These are phyloP conservation scores for Trichoderma atroviride DNA, from an alignment of 2,329 filamentous ascomycete species.

Conservation along the genomic window DNA sequence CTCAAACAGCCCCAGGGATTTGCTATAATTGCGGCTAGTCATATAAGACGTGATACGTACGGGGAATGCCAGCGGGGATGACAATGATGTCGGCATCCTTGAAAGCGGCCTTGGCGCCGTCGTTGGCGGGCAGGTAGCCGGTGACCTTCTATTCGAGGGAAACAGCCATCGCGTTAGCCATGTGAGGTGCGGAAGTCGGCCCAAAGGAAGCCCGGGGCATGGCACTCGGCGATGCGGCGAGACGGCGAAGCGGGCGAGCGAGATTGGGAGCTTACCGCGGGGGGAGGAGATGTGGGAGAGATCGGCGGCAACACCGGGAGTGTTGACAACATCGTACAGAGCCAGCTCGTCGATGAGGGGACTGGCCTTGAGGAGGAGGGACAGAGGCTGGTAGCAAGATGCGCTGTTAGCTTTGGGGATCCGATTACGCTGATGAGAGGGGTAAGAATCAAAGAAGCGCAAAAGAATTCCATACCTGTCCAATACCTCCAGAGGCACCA, in stretches of 20 bases:
- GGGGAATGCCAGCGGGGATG: conserved; percentile 96
- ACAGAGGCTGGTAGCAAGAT: conserved; percentile 70
- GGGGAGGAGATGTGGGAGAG: conserved; percentile 94
- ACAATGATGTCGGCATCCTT: conserved; percentile 94
- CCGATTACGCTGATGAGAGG: neutral
- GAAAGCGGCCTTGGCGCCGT: conserved; percentile 83
- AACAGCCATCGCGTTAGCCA: conserved; percentile 9
- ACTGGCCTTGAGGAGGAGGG: conserved; percentile 90
- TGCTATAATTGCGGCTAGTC: neutral
- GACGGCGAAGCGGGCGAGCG: conserved; percentile 1
- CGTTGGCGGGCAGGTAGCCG: conserved; percentile 84
- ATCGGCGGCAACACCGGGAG: conserved; percentile 91
- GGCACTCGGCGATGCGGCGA: conserved; percentile 25
- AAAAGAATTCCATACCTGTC: conserved; percentile 72
- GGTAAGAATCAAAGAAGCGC: conserved; percentile 26
- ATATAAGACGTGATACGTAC: conserved; percentile 55
- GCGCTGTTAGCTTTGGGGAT: neutral
- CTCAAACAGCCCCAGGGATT: neutral
- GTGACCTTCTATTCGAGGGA: conserved; percentile 67
- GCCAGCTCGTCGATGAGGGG: conserved; percentile 88
- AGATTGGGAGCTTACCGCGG: conserved; percentile 60
- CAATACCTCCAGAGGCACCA: conserved; percentile 97
- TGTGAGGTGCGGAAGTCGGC: conserved; percentile 2
- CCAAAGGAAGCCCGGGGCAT: conserved; percentile 1
- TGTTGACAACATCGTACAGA: conserved; percentile 99